Conservation (phyloP, 495 filamentous ascomycete genomes). For the Entonaema liquescens region DNA sequence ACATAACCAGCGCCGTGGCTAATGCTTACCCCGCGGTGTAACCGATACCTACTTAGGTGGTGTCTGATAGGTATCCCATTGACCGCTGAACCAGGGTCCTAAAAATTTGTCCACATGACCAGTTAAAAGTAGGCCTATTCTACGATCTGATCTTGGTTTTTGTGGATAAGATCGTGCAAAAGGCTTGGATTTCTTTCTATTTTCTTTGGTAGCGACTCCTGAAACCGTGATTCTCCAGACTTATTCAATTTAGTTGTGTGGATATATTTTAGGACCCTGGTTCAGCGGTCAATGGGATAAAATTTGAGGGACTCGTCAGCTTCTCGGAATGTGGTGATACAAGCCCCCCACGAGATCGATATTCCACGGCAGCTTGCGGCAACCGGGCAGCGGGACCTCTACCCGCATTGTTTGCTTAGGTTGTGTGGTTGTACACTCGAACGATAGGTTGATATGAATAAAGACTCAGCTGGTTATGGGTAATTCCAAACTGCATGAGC, state of each 20-base stretch:
- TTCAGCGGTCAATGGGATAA: too few relatives aligned
- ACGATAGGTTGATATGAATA: not conserved
- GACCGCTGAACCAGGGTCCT: not conserved
- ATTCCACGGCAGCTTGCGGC: slow-evolving; percentile 22
- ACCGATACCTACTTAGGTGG: not conserved
- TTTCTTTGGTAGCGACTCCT: too few relatives aligned
- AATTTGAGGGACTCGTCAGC: slow-evolving; percentile 28
- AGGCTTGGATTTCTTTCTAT: too few relatives aligned
- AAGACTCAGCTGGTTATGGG: not conserved
- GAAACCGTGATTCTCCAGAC: too few relatives aligned
- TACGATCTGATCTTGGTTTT: too few relatives aligned
- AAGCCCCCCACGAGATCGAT: slow-evolving; percentile 16
- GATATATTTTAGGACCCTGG: too few relatives aligned
- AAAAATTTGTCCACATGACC: not conserved
- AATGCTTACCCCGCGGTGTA: slow-evolving; percentile 9
- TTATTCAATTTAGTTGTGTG: not conserved
- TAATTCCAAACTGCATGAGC: not conserved
- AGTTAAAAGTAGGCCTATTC: too few relatives aligned
- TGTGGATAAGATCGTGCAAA: too few relatives aligned
- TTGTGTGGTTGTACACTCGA: not conserved
- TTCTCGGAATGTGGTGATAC: slow-evolving; percentile 16
- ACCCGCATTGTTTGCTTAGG: not conserved
- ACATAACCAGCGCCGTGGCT: not conserved
- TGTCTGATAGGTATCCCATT: not conserved
- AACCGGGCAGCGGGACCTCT: not conserved